These are phyloP conservation scores for Fraxinus anomala DNA, from an alignment of 257 asterid genomes.

Conservation along the genomic window DNA sequence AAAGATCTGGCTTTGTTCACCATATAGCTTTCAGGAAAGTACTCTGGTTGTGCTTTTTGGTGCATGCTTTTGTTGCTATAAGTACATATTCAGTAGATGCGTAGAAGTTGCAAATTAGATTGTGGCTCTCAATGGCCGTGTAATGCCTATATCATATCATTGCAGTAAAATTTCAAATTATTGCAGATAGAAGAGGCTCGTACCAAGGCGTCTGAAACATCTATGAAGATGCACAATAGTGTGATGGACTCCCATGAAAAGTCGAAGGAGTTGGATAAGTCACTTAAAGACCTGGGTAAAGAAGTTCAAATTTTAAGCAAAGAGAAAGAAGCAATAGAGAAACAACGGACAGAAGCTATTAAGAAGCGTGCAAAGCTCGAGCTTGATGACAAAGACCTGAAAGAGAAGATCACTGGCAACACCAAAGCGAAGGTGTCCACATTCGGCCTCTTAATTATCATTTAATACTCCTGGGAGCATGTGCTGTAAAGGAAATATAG, in stretches of 20 bases:
- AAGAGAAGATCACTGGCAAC: conserved; percentile 72
- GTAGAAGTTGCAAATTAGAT: neutral
- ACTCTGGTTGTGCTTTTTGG: conserved; percentile 16
- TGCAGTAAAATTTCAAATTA: conserved; percentile 12
- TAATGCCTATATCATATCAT: conserved; percentile 15
- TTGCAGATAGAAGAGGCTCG: conserved; percentile 89
- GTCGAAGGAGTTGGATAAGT: conserved; percentile 79
- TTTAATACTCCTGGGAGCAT: conserved; percentile 17
- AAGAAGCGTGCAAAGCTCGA: conserved; percentile 88
- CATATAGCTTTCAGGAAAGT: conserved; percentile 8
- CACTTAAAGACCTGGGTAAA: conserved; percentile 69
- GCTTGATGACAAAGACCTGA: conserved; percentile 85
- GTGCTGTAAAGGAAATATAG: conserved; percentile 16
- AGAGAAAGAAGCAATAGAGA: conserved; percentile 86
- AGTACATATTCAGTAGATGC: conserved; percentile 4
- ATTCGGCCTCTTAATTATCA: conserved; percentile 22
- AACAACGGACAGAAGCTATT: conserved; percentile 80
- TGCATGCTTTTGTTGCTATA: conserved; percentile 21
- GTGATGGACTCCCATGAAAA: conserved; percentile 83
- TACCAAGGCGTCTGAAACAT: conserved; percentile 61
- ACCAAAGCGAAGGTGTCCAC: conserved; percentile 72
- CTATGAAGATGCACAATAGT: conserved; percentile 62
- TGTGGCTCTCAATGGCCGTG: conserved; percentile 13
- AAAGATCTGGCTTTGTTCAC: conserved; percentile 1
- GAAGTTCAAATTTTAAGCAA: conserved; percentile 77